A percentile compares a stretch with the other conserved stretches of the same genome.
These are phyloP conservation scores for Penicillium antarcticum DNA, from an alignment of 495 filamentous ascomycete genomes.

Conservation along the genomic window DNA sequence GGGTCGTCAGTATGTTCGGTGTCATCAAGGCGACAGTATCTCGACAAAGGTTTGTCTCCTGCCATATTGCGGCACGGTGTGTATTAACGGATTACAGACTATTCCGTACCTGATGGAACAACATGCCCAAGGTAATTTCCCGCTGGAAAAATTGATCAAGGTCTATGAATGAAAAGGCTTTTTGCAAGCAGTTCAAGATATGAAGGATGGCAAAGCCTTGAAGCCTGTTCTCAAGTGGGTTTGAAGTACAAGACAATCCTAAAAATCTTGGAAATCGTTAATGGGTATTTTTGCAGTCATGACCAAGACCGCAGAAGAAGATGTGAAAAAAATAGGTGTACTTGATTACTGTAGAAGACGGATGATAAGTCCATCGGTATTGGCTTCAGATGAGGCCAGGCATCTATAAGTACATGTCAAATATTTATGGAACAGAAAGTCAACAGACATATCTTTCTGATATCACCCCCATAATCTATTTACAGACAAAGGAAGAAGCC, in stretches of 20 bases:
- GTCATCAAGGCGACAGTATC: slow-evolving; percentile 14
- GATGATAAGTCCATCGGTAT: too few relatives aligned
- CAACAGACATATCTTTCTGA: too few relatives aligned
- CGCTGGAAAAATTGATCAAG: slow-evolving; percentile 12
- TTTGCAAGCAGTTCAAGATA: slow-evolving; percentile 9
- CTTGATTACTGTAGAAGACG: too few relatives aligned
- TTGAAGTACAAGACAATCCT: too few relatives aligned
- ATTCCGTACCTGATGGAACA: slow-evolving; percentile 15
- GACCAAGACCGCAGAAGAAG: too few relatives aligned
- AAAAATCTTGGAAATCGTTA: too few relatives aligned
- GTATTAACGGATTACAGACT: background rate
- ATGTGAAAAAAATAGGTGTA: too few relatives aligned
- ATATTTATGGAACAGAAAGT: too few relatives aligned
- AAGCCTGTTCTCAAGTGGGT: slow-evolving; percentile 2
- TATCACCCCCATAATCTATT: background rate
- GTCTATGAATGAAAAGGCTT: slow-evolving; percentile 8
- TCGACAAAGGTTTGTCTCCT: slow-evolving; percentile 4
- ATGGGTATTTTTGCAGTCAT: too few relatives aligned
- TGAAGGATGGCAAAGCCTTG: slow-evolving; percentile 6
- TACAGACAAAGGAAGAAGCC: background rate
- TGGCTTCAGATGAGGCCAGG: too few relatives aligned
- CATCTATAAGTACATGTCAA: too few relatives aligned
- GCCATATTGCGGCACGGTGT: background rate
- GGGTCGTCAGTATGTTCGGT: slow-evolving; percentile 12
- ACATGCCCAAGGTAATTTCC: slow-evolving; percentile 3